Evolutionary conservation across 306 rosid genomes (phyloP).

Genomic region (Castanea sativa): DNA sequence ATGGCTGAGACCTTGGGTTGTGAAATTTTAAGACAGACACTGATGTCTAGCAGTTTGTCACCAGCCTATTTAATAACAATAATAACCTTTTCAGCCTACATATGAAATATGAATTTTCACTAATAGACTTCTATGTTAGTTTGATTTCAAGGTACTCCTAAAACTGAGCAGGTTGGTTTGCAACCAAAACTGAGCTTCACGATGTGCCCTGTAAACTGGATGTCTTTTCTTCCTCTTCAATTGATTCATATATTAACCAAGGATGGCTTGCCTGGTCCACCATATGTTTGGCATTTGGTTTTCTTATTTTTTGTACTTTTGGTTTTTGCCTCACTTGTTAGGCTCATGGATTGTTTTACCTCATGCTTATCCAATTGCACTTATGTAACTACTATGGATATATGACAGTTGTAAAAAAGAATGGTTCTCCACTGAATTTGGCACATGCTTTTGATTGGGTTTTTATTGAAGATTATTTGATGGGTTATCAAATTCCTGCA

Average conservation of each 20-base stretch:
- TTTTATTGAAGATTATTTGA: not conserved
- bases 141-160: not conserved
- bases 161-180: not conserved
- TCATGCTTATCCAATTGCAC: not conserved
- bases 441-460: not conserved
- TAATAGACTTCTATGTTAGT: not conserved
- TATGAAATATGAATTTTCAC: not conserved
- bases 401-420: not conserved
- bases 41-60: not conserved
- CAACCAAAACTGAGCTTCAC: not conserved
- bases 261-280: not conserved
- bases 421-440: not conserved
- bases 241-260: not conserved
- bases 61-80: not conserved
- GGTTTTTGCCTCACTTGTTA: not conserved
- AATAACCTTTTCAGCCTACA: too few species aligned
- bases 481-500: not conserved
- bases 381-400: not conserved
- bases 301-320: not conserved
- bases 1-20: not conserved
- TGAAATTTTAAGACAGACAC: not conserved
- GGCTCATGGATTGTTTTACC: not conserved
- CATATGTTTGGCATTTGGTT: not conserved
- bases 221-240: not conserved
- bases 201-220: not conserved